Base-by-base conservation (phyloP, 2,329 filamentous ascomycete genomes). In the Cordyceps cateniannulata region DNA sequence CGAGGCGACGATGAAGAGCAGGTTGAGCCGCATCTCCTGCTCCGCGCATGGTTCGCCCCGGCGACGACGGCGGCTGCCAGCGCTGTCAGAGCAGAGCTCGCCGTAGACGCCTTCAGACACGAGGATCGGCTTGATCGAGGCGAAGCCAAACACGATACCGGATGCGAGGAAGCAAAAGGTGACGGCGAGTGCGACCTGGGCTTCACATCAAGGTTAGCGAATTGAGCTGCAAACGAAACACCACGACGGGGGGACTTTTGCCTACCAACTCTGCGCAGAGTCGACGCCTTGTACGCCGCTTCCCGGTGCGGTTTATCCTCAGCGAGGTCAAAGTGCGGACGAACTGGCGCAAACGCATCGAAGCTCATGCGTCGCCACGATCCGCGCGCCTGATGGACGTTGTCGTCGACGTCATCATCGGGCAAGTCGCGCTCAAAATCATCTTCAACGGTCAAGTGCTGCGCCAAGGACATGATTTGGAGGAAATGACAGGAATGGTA, bases 1-100 rank as follows among this genome's bases (percentile, higher is more conserved):
- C 16, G 91, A 92, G 14, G 92, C 92, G 45, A 92, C 83, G 6
- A 91, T 96, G 78, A 96, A 96, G 90, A 96, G 96, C 66, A 96
- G 78, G 72, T 96, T 96, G 61, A 96, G 81, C 62, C 80, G 81
- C 58, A 86, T 83, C 62, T 73, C 71, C 48, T 71, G 70, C 68
- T 85, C 83, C 62, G 79, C 75, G 70, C 73, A 83, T n/a, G 72
- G 29, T 35, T 5, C 6, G 68, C 66, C 22, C 62, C 62, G 49
- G 64, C 40, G 24, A 7, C 25, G 14, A 18, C 24, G 9, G 20
- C 24, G 14, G 8, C 38, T n/a, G 38, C 24, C 10, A 42, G 69
- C 50, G 20, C 32, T 40, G 14, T 52, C 70, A 47, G 70, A 64
- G 69, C 90, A 95, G 38, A 79, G 73, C 54, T 89, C 79, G 45